phyloP scores from a whole-genome alignment of 306 rosid species.

The Acmispon strigosus region DNA sequence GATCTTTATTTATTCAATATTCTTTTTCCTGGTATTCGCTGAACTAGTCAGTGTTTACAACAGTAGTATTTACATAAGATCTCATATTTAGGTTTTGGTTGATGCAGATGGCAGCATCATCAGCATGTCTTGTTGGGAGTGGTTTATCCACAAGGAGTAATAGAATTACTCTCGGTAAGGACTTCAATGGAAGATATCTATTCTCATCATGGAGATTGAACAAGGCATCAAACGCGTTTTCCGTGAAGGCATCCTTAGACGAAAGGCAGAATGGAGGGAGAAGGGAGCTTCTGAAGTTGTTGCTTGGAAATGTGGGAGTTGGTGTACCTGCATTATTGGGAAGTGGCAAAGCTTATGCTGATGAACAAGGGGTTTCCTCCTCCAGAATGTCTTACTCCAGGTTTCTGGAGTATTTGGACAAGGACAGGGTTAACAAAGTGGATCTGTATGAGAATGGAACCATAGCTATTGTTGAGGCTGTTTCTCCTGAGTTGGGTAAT shows the following conservation, averaged over 20 bases:
- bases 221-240: conserved; percentile 33
- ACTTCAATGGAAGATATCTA: conserved; percentile 48
- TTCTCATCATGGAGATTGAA: conserved; percentile 39
- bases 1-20: background rate
- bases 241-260: conserved; percentile 56
- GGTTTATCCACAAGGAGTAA: conserved; percentile 50
- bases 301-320: conserved; percentile 57
- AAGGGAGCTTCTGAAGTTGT: conserved; percentile 74
- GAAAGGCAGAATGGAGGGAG: conserved; percentile 56
- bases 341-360: conserved; percentile 74
- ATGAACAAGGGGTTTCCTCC: conserved; percentile 95
- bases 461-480: conserved; percentile 93
- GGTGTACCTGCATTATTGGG: conserved; percentile 61
- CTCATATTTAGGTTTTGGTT: conserved; percentile 11
- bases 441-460: conserved; percentile 95
- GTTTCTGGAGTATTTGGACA: conserved; percentile 91
- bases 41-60: background rate
- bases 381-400: conserved; percentile 99
- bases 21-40: background rate
- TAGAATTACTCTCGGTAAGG: conserved; percentile 47
- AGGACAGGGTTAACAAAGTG: conserved; percentile 85
- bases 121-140: conserved; percentile 87
- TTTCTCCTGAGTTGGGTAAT: conserved; percentile 94
- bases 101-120: conserved; percentile 70
- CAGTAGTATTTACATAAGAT: background rate